Evolutionary conservation across 805 yeast species (phyloP), one percentile per base, ranked within the genome.

Genomic region (Sugiyamaella chiloensis): DNA sequence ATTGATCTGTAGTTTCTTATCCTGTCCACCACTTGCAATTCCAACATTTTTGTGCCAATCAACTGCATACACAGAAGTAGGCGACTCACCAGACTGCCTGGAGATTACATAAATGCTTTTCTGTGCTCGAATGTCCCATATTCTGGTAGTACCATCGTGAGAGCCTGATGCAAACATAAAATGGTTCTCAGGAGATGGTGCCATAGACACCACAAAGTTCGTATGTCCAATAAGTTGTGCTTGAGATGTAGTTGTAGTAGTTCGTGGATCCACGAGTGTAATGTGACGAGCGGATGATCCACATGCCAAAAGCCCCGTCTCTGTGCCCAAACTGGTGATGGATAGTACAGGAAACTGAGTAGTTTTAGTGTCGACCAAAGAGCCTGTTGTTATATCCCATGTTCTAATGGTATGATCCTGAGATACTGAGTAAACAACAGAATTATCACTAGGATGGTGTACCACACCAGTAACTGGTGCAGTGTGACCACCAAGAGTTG

Each of bases 241-340:
- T 46, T 78, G 81, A 32, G 83, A 76, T 4, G 78, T 72, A 2
- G 83, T 74, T 0, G 79, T 66, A 23, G 66, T 68, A 2, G 75
- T 75, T 63, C 99, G 79, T 39, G 98, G 97, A 65, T 93, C 99
- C 61, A 88, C 95, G 52, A 93, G 73, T 46, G 89, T 83, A 54
- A 93, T 90, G 67, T 93, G 98, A 67, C 99, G 84, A n/a, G 97
- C 97, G 9, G 96, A 84, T 1, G 97, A 88, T n/a, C 99, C 99
- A 48, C 91, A 80, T 6, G 90, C 96, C 24, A 93, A 68, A 47
- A 93, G 71, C 11, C 60, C 61, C 52, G 86, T 79, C 45, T 83
- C 70, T 43, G 78, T 73, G 5, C 86, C 79, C 52, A 93, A 71
- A 56, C 82, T 82, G 24, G 81, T 72, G 24, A 90, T 67, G 0